Evolutionary conservation across 139 green algal species (phyloP).

Genomic region (Haematococcus sp.): DNA sequence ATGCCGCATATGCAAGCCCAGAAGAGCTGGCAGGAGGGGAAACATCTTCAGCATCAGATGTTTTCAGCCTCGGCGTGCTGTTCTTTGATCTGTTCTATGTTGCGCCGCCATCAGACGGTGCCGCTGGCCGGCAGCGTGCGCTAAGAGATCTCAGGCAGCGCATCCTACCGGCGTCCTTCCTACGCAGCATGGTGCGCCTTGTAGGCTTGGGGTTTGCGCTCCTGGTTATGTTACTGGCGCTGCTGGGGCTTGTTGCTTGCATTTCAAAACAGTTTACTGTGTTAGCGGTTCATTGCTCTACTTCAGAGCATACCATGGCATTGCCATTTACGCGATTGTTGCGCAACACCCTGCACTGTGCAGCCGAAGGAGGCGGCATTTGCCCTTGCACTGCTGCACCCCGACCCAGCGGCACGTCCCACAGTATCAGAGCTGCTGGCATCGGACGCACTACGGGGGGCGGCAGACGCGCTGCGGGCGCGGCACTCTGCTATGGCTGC

Average conservation of each 20-base stretch:
- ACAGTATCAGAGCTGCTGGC: constrained; percentile 43
- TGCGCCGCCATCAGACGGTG: neutral
- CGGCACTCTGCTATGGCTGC: constrained; percentile 16
- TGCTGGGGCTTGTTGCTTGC: too few relatives aligned
- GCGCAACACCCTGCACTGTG: too few relatives aligned
- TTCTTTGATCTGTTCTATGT: constrained; percentile 66
- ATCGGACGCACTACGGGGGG: constrained; percentile 31
- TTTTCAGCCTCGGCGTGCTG: constrained; percentile 63
- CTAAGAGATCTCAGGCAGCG: constrained; percentile 46
- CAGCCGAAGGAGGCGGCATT: constrained; percentile 57
- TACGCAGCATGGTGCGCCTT: constrained; percentile 2
- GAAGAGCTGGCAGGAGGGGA: constrained; percentile 45
- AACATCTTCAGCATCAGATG: constrained; percentile 19
- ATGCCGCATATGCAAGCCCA: constrained; percentile 54
- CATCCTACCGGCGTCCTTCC: constrained; percentile 41
- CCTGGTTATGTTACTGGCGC: too few relatives aligned
- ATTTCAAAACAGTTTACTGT: too few relatives aligned
- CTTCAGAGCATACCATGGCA: too few relatives aligned
- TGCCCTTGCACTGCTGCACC: constrained; percentile 48
- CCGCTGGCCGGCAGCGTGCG: neutral
- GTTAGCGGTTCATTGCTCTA: too few relatives aligned
- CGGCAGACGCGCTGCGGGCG: constrained; percentile 15
- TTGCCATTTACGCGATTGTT: too few relatives aligned
- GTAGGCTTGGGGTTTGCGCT: too few relatives aligned
- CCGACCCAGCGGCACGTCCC: constrained; percentile 44